These are phyloP conservation scores for Candida pseudocylindracea DNA, from an alignment of 1,139 yeast species.

Conservation along the genomic window DNA sequence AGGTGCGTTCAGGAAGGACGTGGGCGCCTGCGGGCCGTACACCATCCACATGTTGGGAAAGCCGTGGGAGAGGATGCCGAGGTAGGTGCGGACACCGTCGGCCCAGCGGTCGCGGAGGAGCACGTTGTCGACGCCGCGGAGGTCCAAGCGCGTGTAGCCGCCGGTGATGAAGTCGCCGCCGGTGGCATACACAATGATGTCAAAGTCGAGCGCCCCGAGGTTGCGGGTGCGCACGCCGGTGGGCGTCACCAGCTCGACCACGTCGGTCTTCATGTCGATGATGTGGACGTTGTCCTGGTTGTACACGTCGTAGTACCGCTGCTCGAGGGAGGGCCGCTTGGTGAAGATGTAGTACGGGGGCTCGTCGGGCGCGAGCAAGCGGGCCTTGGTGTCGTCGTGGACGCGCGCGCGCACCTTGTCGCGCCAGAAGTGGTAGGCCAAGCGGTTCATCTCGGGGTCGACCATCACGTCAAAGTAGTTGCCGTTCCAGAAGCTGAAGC, in stretches of 20 bases:
- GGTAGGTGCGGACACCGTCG: no score
- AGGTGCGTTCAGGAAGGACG: constrained; percentile 9
- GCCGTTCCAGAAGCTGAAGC: no score
- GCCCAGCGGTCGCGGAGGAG: constrained; percentile 1
- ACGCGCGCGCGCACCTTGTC: no score
- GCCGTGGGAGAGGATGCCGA: constrained; percentile 1
- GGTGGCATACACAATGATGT: constrained; percentile 7
- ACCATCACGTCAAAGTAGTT: no score
- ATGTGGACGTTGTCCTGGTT: constrained; percentile 8
- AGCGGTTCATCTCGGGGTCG: no score
- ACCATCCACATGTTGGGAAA: constrained; percentile 8
- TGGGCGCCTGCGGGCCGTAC: constrained; percentile 10
- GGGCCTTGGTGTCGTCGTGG: no score
- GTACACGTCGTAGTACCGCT: constrained; percentile 7
- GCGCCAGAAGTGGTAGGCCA: no score
- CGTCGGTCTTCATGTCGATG: constrained; percentile 6
- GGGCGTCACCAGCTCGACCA: constrained; percentile 3
- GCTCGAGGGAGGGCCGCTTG: constrained; percentile 9
- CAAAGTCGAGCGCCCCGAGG: constrained; percentile 4
- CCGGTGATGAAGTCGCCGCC: constrained; percentile 8
- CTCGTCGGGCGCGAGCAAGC: constrained; percentile 6
- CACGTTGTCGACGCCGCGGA: constrained; percentile 6
- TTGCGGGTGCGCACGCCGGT: no score
- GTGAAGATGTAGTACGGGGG: constrained; percentile 6
- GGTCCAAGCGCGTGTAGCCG: constrained; percentile 7